Conservation (phyloP, 2,329 filamentous ascomycete species). For the Cladosporium oxysporum region DNA sequence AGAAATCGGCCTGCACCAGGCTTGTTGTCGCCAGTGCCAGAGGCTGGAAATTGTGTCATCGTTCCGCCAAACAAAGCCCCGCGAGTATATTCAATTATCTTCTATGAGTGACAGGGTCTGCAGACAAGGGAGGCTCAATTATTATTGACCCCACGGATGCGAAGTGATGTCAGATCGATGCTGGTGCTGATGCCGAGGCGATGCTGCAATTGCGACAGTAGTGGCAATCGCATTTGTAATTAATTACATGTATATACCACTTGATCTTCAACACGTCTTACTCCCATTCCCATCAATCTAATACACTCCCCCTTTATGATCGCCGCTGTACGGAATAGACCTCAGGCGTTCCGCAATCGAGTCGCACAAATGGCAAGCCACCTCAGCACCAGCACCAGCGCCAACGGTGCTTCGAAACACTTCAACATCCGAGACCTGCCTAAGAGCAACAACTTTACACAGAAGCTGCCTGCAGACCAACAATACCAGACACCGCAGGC, state of each 20-base stretch:
- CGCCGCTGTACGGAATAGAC: conserved; percentile 18
- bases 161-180: conserved; percentile 11
- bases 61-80: no score
- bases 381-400: conserved; percentile 34
- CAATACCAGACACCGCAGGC: conserved; percentile 75
- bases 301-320: conserved; percentile 7
- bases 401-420: conserved; percentile 29
- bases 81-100: background rate
- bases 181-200: background rate
- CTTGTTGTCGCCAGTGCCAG: no score
- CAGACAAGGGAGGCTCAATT: background rate
- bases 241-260: background rate
- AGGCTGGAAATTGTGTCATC: no score
- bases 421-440: conserved; percentile 55
- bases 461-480: conserved; percentile 72
- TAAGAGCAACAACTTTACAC: conserved; percentile 66
- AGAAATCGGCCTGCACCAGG: background rate
- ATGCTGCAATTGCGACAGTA: background rate
- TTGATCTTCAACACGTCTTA: background rate
- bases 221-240: conserved; percentile 4
- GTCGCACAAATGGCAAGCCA: conserved; percentile 49
- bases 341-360: conserved; percentile 28
- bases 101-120: background rate
- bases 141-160: background rate
- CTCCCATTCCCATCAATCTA: background rate